Conservation (phyloP, 2,329 filamentous ascomycete genomes). For the Trichoderma asperellum region DNA sequence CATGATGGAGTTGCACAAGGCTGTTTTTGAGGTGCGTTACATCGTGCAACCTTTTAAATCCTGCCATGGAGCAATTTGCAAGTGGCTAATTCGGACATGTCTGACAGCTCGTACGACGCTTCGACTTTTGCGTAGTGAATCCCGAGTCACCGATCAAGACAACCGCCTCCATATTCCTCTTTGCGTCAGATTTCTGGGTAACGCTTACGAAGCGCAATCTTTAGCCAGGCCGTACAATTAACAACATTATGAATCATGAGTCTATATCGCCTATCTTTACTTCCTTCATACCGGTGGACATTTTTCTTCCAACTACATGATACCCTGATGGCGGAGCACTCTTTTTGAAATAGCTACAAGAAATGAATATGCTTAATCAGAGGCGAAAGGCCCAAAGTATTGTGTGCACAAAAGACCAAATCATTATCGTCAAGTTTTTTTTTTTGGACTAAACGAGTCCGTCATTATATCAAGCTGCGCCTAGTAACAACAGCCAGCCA, state of each 20-base stretch:
- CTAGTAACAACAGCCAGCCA: not conserved
- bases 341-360: not conserved
- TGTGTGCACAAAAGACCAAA: not conserved
- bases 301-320: not conserved
- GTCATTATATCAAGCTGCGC: not conserved
- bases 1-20: constrained; percentile 54
- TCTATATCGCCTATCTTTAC: not conserved
- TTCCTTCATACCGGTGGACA: not conserved
- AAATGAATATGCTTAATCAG: not conserved
- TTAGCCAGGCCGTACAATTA: not conserved
- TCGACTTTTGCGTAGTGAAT: constrained; percentile 43
- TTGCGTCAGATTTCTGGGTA: constrained; percentile 44
- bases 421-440: not conserved
- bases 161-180: constrained; percentile 42
- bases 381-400: not conserved
- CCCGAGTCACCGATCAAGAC: constrained; percentile 41
- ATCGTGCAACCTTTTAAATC: not conserved
- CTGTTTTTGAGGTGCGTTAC: constrained; percentile 50
- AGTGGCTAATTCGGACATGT: not conserved
- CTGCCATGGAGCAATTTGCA: too few relatives aligned
- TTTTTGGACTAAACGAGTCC: not conserved
- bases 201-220: constrained; percentile 35
- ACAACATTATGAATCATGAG: not conserved
- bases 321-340: not conserved
- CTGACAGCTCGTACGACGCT: constrained; percentile 39